Evolutionary conservation across 2,329 filamentous ascomycete genomes (phyloP).

Genomic region (Amylocarpus encephaloides): DNA sequence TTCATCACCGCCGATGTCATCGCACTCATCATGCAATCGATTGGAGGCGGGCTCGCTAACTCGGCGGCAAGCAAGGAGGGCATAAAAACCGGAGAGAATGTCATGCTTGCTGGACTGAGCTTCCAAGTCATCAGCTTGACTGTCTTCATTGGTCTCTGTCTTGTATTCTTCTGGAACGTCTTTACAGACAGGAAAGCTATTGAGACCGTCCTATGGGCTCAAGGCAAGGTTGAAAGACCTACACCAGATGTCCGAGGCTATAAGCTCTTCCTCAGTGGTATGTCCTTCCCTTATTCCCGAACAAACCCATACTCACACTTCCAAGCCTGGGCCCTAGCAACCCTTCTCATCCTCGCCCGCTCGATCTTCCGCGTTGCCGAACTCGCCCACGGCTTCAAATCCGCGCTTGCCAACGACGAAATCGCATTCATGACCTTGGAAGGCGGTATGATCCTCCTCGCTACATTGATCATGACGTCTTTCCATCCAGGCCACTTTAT

Average conservation of each 20-base stretch:
- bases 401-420: conserved; percentile 41
- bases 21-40: conserved; percentile 52
- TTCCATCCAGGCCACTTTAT: conserved; percentile 29
- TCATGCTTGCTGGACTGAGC: conserved; percentile 35
- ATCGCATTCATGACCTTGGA: conserved; percentile 41
- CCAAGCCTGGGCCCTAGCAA: conserved; percentile 40
- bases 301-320: not conserved
- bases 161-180: conserved; percentile 16
- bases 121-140: conserved; percentile 33
- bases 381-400: conserved; percentile 46
- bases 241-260: not conserved
- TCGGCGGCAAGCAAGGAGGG: conserved; percentile 32
- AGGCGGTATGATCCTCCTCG: conserved; percentile 32
- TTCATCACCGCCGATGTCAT: conserved; percentile 45
- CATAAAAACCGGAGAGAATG: conserved; percentile 21
- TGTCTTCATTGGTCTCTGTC: conserved; percentile 22
- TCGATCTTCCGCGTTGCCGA: conserved; percentile 53
- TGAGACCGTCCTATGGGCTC: conserved; percentile 1
- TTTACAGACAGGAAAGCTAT: conserved; percentile 3
- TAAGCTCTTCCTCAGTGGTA: not conserved
- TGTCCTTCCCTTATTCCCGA: not conserved
- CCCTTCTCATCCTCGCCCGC: conserved; percentile 44
- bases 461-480: conserved; percentile 26
- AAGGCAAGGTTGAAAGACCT: not conserved
- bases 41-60: conserved; percentile 49